Evolutionary conservation across 768 basidiomycete genomes (phyloP).

Genomic region (Macrolepiota fuliginosa): DNA sequence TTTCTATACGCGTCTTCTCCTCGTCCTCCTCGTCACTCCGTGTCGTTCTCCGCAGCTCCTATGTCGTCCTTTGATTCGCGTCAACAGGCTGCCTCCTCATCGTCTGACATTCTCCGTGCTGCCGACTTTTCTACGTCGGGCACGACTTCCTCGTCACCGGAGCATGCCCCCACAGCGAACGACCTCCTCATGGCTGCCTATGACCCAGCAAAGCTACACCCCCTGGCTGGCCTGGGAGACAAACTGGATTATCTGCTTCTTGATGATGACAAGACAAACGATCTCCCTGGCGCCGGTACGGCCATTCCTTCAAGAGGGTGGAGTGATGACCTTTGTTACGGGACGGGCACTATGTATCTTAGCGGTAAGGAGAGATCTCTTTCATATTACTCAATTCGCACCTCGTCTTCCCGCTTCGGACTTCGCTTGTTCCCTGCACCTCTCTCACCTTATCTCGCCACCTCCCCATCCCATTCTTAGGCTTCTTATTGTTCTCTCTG

Average conservation of each 20-base stretch:
- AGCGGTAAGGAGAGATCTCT: constrained; percentile 77
- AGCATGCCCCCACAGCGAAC: constrained; percentile 72
- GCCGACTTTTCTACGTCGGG: constrained; percentile 47
- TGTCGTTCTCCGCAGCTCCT: constrained; percentile 13
- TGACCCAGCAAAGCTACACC: constrained; percentile 92
- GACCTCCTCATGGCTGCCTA: constrained; percentile 86
- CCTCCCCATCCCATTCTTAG: constrained; percentile 55
- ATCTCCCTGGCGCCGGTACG: constrained; percentile 85
- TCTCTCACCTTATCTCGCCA: constrained; percentile 70
- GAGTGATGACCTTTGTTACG: constrained; percentile 99
- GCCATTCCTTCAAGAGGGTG: constrained; percentile 95
- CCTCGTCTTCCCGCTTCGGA: constrained; percentile 44
- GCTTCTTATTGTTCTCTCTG: constrained; percentile 77
- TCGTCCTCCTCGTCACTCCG: constrained; percentile 13
- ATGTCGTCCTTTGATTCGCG: constrained; percentile 30
- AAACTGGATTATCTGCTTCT: constrained; percentile 94
- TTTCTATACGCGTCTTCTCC: constrained; percentile 15
- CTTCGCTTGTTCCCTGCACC: constrained; percentile 47
- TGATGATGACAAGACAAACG: constrained; percentile 94
- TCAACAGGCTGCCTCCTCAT: constrained; percentile 38
- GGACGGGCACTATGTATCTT: constrained; percentile 98
- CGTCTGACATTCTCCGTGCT: constrained; percentile 43
- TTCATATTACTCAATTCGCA: constrained; percentile 59
- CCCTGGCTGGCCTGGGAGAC: constrained; percentile 88
- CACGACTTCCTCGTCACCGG: constrained; percentile 35